phyloP scores from a whole-genome alignment of 495 filamentous ascomycete genomes.

The Apiosordaria backusii region DNA sequence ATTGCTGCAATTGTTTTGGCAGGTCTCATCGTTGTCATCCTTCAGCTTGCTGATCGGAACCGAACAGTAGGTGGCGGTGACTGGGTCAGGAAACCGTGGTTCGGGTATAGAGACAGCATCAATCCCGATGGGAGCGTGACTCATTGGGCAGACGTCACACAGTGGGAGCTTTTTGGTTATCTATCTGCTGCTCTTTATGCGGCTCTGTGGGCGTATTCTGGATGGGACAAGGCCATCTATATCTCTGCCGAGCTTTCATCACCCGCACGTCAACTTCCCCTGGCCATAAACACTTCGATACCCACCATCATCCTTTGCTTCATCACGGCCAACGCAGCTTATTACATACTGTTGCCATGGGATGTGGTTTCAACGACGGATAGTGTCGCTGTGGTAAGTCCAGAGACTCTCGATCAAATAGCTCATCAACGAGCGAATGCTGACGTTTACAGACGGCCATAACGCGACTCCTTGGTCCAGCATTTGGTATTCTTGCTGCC shows the following conservation, averaged over 20 bases:
- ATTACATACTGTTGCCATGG: conserved; percentile 57
- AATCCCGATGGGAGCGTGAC: conserved; percentile 46
- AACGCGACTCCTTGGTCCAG: conserved; percentile 47
- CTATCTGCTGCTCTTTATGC: conserved; percentile 53
- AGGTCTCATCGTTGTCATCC: conserved; percentile 42
- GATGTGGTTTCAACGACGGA: conserved; percentile 49
- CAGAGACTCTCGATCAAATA: background rate
- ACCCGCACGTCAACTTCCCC: conserved; percentile 51
- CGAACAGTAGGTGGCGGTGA: conserved; percentile 44
- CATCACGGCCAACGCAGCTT: conserved; percentile 50
- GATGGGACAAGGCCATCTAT: conserved; percentile 60
- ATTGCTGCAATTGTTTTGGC: conserved; percentile 48
- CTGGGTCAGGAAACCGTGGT: conserved; percentile 53
- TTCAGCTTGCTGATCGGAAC: conserved; percentile 33
- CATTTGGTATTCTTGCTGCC: conserved; percentile 45
- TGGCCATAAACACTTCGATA: conserved; percentile 53
- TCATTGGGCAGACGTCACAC: conserved; percentile 43
- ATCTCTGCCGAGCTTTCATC: conserved; percentile 50
- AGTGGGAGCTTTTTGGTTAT: conserved; percentile 52
- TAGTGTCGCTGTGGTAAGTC: conserved; percentile 53
- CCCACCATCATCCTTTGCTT: conserved; percentile 55
- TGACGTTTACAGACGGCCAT: conserved; percentile 46
- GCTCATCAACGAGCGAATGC: background rate
- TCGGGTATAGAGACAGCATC: conserved; percentile 40
- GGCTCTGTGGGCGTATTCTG: conserved; percentile 56